Evolutionary conservation across 352 stramenopile species (phyloP).

Genomic region (Phytophthora pluvialis): DNA sequence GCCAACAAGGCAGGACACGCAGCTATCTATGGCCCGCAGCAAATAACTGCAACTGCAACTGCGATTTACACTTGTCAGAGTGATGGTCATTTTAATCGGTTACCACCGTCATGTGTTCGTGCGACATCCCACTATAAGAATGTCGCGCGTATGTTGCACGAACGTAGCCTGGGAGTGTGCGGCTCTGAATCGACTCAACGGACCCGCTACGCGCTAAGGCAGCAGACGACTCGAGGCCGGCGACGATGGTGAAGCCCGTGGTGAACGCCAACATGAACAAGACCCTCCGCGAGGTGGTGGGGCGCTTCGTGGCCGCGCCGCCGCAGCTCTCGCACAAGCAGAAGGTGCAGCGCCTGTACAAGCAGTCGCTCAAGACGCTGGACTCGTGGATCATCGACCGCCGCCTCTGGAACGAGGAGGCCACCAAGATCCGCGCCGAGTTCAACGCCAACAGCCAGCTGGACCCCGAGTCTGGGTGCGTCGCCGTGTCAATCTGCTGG

Average conservation of each 20-base stretch:
- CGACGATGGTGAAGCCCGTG: constrained; percentile 61
- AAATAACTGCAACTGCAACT: not conserved
- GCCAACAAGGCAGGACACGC: no score
- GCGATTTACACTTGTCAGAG: not conserved
- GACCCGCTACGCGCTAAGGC: not conserved
- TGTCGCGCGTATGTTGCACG: constrained; percentile 21
- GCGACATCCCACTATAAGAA: not conserved
- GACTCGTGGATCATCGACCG: constrained; percentile 95
- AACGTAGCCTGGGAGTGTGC: constrained; percentile 14
- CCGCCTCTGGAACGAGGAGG: constrained; percentile 95
- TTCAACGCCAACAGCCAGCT: constrained; percentile 90
- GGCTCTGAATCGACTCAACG: constrained; percentile 19
- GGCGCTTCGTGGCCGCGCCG: constrained; percentile 58
- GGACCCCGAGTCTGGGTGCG: constrained; percentile 64
- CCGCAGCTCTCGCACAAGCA: constrained; percentile 89
- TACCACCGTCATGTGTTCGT: not conserved
- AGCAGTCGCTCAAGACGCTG: constrained; percentile 94
- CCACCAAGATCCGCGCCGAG: constrained; percentile 91
- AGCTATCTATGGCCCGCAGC: no score
- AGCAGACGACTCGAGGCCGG: constrained; percentile 9
- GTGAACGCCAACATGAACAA: constrained; percentile 90
- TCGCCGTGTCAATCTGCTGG: constrained; percentile 5
- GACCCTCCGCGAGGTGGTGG: constrained; percentile 83
- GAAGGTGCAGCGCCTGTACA: constrained; percentile 93
- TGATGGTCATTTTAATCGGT: constrained; percentile 11